These are phyloP conservation scores for Globisporangium paroecandrum DNA, from an alignment of 352 stramenopile genomes.

Conservation along the genomic window DNA sequence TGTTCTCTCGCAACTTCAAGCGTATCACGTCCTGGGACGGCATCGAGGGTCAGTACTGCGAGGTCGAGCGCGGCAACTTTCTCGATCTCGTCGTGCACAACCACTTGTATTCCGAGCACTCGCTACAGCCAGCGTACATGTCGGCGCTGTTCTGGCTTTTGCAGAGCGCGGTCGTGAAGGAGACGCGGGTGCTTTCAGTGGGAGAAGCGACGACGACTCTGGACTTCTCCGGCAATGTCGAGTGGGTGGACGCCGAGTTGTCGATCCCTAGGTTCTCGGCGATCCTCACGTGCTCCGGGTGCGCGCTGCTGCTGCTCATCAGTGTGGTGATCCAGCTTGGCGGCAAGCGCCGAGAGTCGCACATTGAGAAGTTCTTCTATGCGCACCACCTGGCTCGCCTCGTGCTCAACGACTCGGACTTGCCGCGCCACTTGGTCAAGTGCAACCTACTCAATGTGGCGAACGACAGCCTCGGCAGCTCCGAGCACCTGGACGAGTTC, in stretches of 20 bases:
- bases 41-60: conserved; percentile 33
- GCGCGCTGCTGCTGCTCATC: conserved; percentile 34
- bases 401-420: conserved; percentile 31
- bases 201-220: conserved; percentile 21
- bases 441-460: conserved; percentile 47
- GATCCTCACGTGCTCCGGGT: conserved; percentile 36
- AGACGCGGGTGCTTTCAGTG: conserved; percentile 14
- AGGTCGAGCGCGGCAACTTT: conserved; percentile 42
- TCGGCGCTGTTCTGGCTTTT: conserved; percentile 56
- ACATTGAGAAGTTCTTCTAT: conserved; percentile 44
- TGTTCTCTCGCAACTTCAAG: conserved; percentile 48
- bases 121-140: conserved; percentile 43
- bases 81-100: conserved; percentile 37
- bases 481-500: conserved; percentile 53
- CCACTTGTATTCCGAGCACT: conserved; percentile 47
- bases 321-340: conserved; percentile 34
- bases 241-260: conserved; percentile 32
- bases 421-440: conserved; percentile 41
- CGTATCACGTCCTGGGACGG: conserved; percentile 28
- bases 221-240: conserved; percentile 24
- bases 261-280: conserved; percentile 34
- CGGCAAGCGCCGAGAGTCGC: conserved; percentile 36
- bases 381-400: conserved; percentile 43
- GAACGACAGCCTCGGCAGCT: conserved; percentile 47
- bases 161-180: conserved; percentile 34